Conservation (phyloP, 805 yeast species). For the Citeromyces matritensis region DNA sequence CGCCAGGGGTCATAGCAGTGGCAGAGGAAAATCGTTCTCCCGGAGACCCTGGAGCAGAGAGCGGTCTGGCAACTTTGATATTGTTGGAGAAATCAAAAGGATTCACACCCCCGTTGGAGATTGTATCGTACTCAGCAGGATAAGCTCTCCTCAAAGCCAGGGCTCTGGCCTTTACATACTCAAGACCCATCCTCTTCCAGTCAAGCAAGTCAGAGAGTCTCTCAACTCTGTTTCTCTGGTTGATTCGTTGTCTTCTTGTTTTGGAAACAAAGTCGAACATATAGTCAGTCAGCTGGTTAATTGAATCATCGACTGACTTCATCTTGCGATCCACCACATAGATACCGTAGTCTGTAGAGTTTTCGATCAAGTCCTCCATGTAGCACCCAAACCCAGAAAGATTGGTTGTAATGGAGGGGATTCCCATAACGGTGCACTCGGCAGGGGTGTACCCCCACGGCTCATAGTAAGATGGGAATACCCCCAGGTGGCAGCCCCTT, state of each 20-base stretch:
- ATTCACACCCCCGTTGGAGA: slow-evolving; percentile 8
- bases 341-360: slow-evolving; percentile 90
- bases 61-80: slow-evolving; percentile 74
- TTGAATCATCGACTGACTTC: slow-evolving; percentile 86
- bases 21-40: slow-evolving; percentile 45
- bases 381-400: slow-evolving; percentile 95
- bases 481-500: slow-evolving; percentile 95
- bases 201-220: slow-evolving; percentile 83
- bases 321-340: slow-evolving; percentile 91
- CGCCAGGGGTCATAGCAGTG: slow-evolving; percentile 89
- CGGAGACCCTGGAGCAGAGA: slow-evolving; percentile 97
- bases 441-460: slow-evolving; percentile 99
- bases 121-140: slow-evolving; percentile 57
- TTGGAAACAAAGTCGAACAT: slow-evolving; percentile 83
- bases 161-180: slow-evolving; percentile 88
- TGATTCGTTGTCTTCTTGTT: slow-evolving; percentile 92
- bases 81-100: slow-evolving; percentile 22
- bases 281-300: slow-evolving; percentile 75
- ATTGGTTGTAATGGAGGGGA: slow-evolving; percentile 93
- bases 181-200: slow-evolving; percentile 98
- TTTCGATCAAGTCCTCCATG: slow-evolving; percentile 95
- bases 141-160: slow-evolving; percentile 87
- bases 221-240: slow-evolving; percentile 95
- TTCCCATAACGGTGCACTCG: slow-evolving; percentile 99
- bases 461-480: slow-evolving; percentile 95